Evolutionary conservation across 352 stramenopile genomes (phyloP).

Genomic region (Globisporangium rhizosaccharum): DNA sequence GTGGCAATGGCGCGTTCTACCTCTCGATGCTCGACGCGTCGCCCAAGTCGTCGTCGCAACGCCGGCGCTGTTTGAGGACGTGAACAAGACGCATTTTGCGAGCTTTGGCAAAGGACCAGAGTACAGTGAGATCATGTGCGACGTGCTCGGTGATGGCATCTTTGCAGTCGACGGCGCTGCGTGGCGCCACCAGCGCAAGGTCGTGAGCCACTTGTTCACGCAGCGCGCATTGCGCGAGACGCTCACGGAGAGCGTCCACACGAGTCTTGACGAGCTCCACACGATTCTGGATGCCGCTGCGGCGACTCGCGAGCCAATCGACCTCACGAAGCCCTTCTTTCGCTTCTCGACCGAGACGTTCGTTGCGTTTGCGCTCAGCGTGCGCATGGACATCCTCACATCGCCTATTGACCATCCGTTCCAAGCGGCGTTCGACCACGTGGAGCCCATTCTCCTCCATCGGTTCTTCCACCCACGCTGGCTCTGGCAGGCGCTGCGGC

Average conservation of each 20-base stretch:
- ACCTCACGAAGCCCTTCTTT: slow-evolving; percentile 34
- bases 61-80: slow-evolving; percentile 15
- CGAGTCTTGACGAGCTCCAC: slow-evolving; percentile 15
- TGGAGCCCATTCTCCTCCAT: slow-evolving; percentile 20
- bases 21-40: slow-evolving; percentile 3
- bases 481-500: slow-evolving; percentile 37
- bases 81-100: slow-evolving; percentile 19
- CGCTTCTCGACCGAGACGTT: slow-evolving; percentile 51
- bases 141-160: slow-evolving; percentile 24
- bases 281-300: slow-evolving; percentile 16
- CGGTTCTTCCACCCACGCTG: slow-evolving; percentile 32
- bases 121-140: slow-evolving; percentile 11
- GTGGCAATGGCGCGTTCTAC: too few species aligned
- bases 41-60: slow-evolving; percentile 7
- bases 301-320: slow-evolving; percentile 9
- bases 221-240: slow-evolving; percentile 17
- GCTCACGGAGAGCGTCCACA: slow-evolving; percentile 23
- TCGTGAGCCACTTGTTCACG: slow-evolving; percentile 27
- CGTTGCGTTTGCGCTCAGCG: slow-evolving; percentile 35
- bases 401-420: slow-evolving; percentile 17
- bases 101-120: slow-evolving; percentile 17
- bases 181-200: slow-evolving; percentile 28
- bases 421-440: slow-evolving; percentile 30
- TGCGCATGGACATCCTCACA: slow-evolving; percentile 16
- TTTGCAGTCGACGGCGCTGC: slow-evolving; percentile 22